Percentiles rank a stretch among this genome's conserved stretches.
Conservation (phyloP, 768 basidiomycete species). For the Leccinum pellstonianum region DNA sequence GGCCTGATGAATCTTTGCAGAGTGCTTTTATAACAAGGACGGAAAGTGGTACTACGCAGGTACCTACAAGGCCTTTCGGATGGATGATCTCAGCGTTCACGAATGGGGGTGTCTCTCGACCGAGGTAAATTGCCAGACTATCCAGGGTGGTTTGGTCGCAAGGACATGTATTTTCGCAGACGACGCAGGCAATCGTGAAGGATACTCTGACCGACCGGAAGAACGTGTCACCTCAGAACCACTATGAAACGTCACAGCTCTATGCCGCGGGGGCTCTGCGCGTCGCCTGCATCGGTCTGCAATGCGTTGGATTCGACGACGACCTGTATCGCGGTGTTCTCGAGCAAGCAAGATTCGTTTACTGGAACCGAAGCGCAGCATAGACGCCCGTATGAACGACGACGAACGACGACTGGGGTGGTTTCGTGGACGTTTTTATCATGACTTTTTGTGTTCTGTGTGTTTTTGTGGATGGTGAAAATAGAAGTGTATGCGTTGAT, state of each 20-base stretch:
- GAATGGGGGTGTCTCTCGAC: conserved; percentile 68
- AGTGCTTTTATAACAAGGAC: conserved; percentile 81
- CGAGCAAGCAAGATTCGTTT: conserved; percentile 50
- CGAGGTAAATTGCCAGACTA: conserved; percentile 45
- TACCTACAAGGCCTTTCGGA: conserved; percentile 63
- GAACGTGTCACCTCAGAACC: conserved; percentile 74
- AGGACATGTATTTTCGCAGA: conserved; percentile 40
- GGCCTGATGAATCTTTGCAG: conserved; percentile 34
- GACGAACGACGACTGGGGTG: neutral
- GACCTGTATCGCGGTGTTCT: conserved; percentile 61
- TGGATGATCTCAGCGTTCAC: conserved; percentile 61
- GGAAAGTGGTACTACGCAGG: conserved; percentile 85
- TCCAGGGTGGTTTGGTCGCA: neutral
- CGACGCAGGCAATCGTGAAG: conserved; percentile 62
- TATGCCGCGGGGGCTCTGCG: conserved; percentile 72
- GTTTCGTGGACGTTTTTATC: neutral
- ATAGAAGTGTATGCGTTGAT: neutral
- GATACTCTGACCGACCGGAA: conserved; percentile 71
- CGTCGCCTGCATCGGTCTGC: conserved; percentile 70
- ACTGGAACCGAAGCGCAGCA: conserved; percentile 24
- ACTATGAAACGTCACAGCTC: conserved; percentile 72
- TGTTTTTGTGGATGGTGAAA: neutral
- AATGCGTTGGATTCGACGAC: conserved; percentile 76
- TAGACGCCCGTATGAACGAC: conserved; percentile 15
- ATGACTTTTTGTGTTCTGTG: neutral